A percentile compares a stretch with the other conserved stretches of the same genome.
These are phyloP conservation scores for Cicer cuneatum DNA, from an alignment of 306 rosid genomes.

Conservation along the genomic window DNA sequence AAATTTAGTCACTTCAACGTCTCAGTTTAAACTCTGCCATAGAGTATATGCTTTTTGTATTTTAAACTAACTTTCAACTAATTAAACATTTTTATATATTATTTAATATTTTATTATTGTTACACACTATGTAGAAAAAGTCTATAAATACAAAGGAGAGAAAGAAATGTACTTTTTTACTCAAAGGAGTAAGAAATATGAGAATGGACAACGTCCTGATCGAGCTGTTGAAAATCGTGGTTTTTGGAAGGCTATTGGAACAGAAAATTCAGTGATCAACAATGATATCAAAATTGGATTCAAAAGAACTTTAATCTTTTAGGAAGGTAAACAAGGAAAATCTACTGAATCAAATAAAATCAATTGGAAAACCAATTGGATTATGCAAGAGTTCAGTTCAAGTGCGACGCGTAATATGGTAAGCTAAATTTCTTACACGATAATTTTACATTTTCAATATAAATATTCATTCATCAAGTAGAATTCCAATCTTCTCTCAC, in stretches of 20 bases:
- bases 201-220: not conserved
- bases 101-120: not conserved
- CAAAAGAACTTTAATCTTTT: not conserved
- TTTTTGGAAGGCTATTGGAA: conserved; percentile 2
- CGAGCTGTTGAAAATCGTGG: not conserved
- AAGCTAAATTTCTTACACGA: not conserved
- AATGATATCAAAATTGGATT: not conserved
- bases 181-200: not conserved
- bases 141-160: not conserved
- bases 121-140: not conserved
- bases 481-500: too few species aligned
- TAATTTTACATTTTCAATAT: not conserved
- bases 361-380: not conserved
- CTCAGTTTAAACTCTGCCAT: too few species aligned
- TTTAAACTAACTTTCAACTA: too few species aligned
- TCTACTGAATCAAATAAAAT: not conserved
- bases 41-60: too few species aligned
- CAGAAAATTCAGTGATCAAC: not conserved
- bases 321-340: not conserved
- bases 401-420: not conserved
- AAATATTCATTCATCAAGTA: too few species aligned
- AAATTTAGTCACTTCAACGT: too few species aligned
- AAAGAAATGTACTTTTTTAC: not conserved
- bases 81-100: not conserved
- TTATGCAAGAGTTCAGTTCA: conserved; percentile 8